These are phyloP conservation scores for Wallacemonas sp. DNA, from an alignment of 208 protist species.

Conservation along the genomic window DNA sequence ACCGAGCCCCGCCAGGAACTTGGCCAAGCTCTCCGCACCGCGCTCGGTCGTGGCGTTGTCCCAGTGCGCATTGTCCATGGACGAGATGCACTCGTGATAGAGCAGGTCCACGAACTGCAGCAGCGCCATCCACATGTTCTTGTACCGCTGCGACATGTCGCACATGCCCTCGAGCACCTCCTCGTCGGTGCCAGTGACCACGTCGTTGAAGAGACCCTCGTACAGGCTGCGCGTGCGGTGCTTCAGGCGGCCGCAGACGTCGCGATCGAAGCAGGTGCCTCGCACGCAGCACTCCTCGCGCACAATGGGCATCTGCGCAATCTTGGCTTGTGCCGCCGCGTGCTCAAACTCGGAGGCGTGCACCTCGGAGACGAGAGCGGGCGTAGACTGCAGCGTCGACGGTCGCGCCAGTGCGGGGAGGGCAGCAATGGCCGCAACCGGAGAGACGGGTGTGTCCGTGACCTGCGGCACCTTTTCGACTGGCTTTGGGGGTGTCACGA, in stretches of 20 bases:
- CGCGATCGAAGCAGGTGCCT: conserved; percentile 69
- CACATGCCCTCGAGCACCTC: conserved; percentile 37
- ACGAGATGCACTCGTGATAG: conserved; percentile 28
- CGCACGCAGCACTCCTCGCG: conserved; percentile 42
- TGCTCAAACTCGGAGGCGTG: conserved; percentile 2
- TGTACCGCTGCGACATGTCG: conserved; percentile 71
- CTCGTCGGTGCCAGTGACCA: conserved; percentile 37
- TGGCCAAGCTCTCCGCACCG: not conserved
- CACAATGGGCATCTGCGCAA: not conserved
- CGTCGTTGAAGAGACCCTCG: conserved; percentile 40
- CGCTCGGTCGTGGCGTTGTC: not conserved
- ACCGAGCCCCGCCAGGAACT: not conserved
- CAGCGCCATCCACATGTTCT: conserved; percentile 67
- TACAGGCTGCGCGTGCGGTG: conserved; percentile 45
- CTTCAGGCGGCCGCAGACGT: conserved; percentile 32
- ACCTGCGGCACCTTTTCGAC: not conserved
- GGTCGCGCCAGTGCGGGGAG: not conserved
- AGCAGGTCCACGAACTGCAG: conserved; percentile 57
- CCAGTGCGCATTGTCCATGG: conserved; percentile 4
- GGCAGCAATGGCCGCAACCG: not conserved
- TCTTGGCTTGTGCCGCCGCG: not conserved
- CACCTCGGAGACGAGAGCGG: not conserved
- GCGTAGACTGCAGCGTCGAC: not conserved
- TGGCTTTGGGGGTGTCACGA: conserved; percentile 12
- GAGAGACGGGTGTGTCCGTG: not conserved